Conservation (phyloP, 768 basidiomycete species). For the Auricularia heimuer region DNA sequence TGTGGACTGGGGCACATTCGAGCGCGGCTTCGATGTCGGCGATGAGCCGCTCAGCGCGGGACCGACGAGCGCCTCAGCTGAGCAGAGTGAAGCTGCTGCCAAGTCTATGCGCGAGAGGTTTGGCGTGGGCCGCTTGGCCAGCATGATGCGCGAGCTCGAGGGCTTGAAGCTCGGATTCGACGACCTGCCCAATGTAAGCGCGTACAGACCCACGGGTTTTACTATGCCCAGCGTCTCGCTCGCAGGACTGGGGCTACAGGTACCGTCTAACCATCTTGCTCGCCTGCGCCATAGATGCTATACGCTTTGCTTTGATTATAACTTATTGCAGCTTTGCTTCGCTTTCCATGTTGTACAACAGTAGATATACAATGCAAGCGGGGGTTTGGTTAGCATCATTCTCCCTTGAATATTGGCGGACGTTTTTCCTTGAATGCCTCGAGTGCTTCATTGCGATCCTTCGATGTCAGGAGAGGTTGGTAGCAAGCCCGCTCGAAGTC, state of each 20-base stretch:
- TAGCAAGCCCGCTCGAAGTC: slow-evolving; percentile 86
- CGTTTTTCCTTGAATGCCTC: slow-evolving; percentile 82
- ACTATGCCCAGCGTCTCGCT: not conserved
- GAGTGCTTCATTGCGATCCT: slow-evolving; percentile 77
- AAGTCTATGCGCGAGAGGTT: slow-evolving; percentile 40
- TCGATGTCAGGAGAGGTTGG: slow-evolving; percentile 60
- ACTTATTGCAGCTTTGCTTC: not conserved
- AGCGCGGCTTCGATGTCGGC: slow-evolving; percentile 43
- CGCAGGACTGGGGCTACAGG: not conserved
- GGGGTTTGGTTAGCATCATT: slow-evolving; percentile 30
- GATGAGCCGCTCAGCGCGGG: too few relatives aligned
- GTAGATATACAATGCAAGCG: not conserved
- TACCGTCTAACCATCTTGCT: not conserved
- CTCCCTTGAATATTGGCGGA: slow-evolving; percentile 67
- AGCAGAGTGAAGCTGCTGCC: too few relatives aligned
- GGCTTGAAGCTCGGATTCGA: slow-evolving; percentile 37
- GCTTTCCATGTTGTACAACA: slow-evolving; percentile 1
- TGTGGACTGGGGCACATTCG: slow-evolving; percentile 83
- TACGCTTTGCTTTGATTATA: not conserved
- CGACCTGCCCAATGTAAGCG: not conserved
- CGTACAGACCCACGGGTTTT: not conserved
- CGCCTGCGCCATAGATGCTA: not conserved
- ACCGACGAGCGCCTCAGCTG: too few relatives aligned
- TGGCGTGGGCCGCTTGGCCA: slow-evolving; percentile 60
- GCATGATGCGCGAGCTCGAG: slow-evolving; percentile 85